Conservation (phyloP, 768 basidiomycete species). For the Boletus eberwhitei region DNA sequence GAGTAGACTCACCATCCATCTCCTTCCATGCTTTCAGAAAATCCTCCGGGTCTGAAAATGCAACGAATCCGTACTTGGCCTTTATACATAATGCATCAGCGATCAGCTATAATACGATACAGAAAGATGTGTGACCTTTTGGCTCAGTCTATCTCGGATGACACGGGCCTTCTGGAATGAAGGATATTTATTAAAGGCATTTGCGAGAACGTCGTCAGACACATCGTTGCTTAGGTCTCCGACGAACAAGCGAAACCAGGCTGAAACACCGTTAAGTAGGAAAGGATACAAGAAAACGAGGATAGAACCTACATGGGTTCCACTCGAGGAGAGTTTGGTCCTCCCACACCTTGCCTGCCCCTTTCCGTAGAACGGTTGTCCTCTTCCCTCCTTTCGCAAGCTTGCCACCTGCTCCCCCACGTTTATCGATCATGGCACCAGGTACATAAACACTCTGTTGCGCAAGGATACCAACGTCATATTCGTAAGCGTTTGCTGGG, state of each 20-base stretch:
- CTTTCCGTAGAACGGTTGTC: slow-evolving; percentile 91
- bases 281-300: not conserved
- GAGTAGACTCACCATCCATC: slow-evolving; percentile 79
- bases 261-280: slow-evolving; percentile 37
- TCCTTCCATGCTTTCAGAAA: slow-evolving; percentile 99
- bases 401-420: slow-evolving; percentile 81
- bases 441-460: slow-evolving; percentile 93
- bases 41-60: slow-evolving; percentile 97
- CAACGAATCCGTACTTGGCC: slow-evolving; percentile 97
- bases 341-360: slow-evolving; percentile 97
- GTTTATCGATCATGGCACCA: slow-evolving; percentile 86
- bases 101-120: not conserved
- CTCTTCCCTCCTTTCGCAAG: slow-evolving; percentile 88
- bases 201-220: slow-evolving; percentile 88
- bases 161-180: slow-evolving; percentile 96
- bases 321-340: slow-evolving; percentile 96
- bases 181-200: slow-evolving; percentile 90
- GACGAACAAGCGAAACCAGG: slow-evolving; percentile 97
- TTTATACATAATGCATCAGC: slow-evolving; percentile 29
- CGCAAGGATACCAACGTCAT: slow-evolving; percentile 86
- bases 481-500: slow-evolving; percentile 88
- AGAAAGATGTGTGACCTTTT: slow-evolving; percentile 60
- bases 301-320: slow-evolving; percentile 77
- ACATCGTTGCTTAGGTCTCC: slow-evolving; percentile 98
- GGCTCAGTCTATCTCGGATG: slow-evolving; percentile 88